Evolutionary conservation across 495 filamentous ascomycete species (phyloP), one percentile per base, ranked within the genome.

Genomic region (Aspergillus panamensis): DNA sequence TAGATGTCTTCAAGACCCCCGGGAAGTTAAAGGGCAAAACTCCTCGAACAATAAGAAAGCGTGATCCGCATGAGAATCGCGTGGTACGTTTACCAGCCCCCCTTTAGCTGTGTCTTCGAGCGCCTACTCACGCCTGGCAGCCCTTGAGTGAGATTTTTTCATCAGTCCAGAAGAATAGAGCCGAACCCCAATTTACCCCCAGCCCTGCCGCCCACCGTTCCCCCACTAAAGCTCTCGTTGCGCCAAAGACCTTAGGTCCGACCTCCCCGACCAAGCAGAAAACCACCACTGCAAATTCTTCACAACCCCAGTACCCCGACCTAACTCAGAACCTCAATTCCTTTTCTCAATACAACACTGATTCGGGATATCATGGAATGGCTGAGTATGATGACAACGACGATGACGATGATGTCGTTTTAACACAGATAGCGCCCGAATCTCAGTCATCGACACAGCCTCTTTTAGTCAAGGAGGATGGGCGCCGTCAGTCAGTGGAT

Each of bases 1-100:
- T 90, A 30, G 95, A 97, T 60, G 82, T 92, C 2, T 96, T 97
- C 75, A 98, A 98, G 66, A 97, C 94, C 5, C 94, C 94, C 2
- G 93, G 92, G 20, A 97, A 95, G 62, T 74, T 96, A 74, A 84
- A 91, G 60, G 94, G 92, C 55, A 97, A 95, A 76, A 97, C 94
- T 7, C 93, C 94, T 37, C 82, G 91, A 47, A 96, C 92, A 2
- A 77, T 78, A 13, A 81, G 90, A 45, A 96, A 94, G 71, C 79
- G 75, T 25, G 82, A 84, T 64, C 72, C 78, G 7, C 72, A 79
- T 53, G 87, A 89, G 69, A 66, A 74, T 47, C 85, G 92, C 62
- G 80, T 87, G 67, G 91, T 96, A 76, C 60, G 82, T 77, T 47
- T 16, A 45, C 16, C 31, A 12, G 14, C 48, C 48, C 31, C 49